These are phyloP conservation scores for Neurospora sublineolata DNA, from an alignment of 495 filamentous ascomycete species.

Conservation along the genomic window DNA sequence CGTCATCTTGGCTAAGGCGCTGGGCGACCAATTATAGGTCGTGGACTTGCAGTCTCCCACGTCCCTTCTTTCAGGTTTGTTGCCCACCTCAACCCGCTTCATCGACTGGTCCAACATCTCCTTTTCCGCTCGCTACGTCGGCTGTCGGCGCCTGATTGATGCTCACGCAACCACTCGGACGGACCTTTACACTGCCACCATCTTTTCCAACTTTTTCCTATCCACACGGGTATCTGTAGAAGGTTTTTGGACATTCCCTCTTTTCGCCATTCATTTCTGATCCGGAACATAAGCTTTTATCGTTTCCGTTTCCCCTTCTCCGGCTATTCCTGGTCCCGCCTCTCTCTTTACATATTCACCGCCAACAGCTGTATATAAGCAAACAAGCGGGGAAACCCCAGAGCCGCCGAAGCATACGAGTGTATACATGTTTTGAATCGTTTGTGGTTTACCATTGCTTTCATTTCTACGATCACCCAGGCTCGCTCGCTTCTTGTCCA, in stretches of 20 bases:
- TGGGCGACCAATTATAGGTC: neutral
- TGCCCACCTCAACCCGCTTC: neutral
- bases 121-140: neutral
- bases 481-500: neutral
- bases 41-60: neutral
- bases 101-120: neutral
- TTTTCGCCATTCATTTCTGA: neutral
- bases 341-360: neutral
- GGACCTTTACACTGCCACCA: neutral
- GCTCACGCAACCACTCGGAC: neutral
- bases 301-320: neutral
- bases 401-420: neutral
- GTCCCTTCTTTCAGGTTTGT: neutral
- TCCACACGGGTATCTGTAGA: neutral
- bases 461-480: neutral
- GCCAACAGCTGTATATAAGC: neutral
- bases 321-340: neutral
- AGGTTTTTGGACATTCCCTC: neutral
- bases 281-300: neutral
- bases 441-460: neutral
- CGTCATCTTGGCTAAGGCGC: conserved; percentile 1
- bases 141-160: neutral
- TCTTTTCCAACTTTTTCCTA: neutral
- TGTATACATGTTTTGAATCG: neutral
- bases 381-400: neutral